Conservation (phyloP, 2,329 filamentous ascomycete genomes). For the Ophidiomyces ophidiicola region DNA sequence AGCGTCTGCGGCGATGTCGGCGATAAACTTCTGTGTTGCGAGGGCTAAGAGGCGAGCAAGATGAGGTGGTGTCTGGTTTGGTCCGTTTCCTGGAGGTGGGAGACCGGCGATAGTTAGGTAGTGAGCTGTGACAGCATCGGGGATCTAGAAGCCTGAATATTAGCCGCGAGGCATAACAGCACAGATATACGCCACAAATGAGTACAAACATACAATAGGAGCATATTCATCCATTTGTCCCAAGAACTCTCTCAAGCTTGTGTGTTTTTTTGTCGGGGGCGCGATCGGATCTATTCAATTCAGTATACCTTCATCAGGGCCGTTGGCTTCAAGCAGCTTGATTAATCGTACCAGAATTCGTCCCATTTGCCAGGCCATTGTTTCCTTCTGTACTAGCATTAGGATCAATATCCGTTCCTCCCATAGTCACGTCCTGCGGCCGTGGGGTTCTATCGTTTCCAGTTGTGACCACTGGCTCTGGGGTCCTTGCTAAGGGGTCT, state of each 20-base stretch:
- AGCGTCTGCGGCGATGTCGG: conserved; percentile 90
- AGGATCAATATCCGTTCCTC: conserved; percentile 14
- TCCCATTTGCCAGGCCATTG: conserved; percentile 15
- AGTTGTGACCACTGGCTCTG: not conserved
- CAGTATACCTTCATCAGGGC: conserved; percentile 17
- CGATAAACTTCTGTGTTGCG: conserved; percentile 98
- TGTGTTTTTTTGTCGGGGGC: conserved; percentile 71
- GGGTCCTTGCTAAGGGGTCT: conserved; percentile 1
- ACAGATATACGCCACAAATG: conserved; percentile 3
- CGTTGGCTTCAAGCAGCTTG: conserved; percentile 14
- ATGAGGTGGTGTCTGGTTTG: conserved; percentile 64
- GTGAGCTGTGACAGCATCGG: conserved; percentile 93
- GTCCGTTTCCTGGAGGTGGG: conserved; percentile 69
- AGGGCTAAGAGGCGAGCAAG: conserved; percentile 88
- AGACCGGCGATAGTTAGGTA: conserved; percentile 94
- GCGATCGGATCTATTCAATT: conserved; percentile 40
- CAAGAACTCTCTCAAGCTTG: conserved; percentile 81
- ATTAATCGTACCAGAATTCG: conserved; percentile 12
- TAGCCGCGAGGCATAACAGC: not conserved
- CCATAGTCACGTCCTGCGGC: conserved; percentile 15
- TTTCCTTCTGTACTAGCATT: conserved; percentile 3
- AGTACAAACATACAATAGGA: conserved; percentile 72
- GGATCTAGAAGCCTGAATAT: conserved; percentile 53
- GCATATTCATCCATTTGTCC: conserved; percentile 97
- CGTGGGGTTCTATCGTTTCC: not conserved